Percentiles rank a stretch among this genome's conserved stretches.
These are phyloP conservation scores for Sambucus nigra DNA, from an alignment of 129 eudicot genomes.

Conservation along the genomic window DNA sequence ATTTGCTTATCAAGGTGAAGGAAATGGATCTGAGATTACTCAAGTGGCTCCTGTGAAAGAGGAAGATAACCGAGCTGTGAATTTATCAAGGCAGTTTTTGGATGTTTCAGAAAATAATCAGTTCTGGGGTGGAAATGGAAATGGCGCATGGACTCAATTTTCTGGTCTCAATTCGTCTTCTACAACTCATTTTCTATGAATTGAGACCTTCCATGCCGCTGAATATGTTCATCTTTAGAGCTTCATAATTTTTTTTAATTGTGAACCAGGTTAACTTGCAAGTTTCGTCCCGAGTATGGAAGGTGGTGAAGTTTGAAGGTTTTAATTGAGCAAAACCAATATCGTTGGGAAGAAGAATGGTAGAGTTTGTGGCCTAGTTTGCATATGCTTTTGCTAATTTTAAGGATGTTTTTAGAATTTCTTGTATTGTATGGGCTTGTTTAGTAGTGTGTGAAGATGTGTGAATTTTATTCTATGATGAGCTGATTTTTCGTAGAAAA, in stretches of 20 bases:
- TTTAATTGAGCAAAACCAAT: neutral
- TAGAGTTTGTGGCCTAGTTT: constrained; percentile 2
- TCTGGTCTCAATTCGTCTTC: constrained; percentile 39
- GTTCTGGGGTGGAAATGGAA: constrained; percentile 37
- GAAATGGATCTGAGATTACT: constrained; percentile 9
- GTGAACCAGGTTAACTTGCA: too few relatives aligned
- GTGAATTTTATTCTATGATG: constrained; percentile 5
- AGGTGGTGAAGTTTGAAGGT: neutral
- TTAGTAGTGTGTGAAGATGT: constrained; percentile 9
- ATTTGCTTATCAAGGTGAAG: constrained; percentile 33
- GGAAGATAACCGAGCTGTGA: constrained; percentile 30
- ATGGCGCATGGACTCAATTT: constrained; percentile 44
- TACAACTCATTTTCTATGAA: constrained; percentile 39
- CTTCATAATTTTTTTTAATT: too few relatives aligned
- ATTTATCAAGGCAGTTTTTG: constrained; percentile 35
- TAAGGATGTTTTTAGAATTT: neutral
- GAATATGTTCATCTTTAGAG: too few relatives aligned
- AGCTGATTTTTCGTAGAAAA: too few relatives aligned
- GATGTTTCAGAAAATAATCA: constrained; percentile 29
- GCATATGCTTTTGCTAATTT: neutral
- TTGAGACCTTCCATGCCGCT: too few relatives aligned
- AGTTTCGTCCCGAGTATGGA: neutral
- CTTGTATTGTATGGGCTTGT: neutral
- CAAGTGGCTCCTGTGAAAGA: constrained; percentile 25
- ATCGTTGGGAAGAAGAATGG: neutral